A percentile compares a stretch with the other conserved stretches of the same genome.
These are phyloP conservation scores for Cicer judaicum DNA, from an alignment of 306 rosid species.

Conservation along the genomic window DNA sequence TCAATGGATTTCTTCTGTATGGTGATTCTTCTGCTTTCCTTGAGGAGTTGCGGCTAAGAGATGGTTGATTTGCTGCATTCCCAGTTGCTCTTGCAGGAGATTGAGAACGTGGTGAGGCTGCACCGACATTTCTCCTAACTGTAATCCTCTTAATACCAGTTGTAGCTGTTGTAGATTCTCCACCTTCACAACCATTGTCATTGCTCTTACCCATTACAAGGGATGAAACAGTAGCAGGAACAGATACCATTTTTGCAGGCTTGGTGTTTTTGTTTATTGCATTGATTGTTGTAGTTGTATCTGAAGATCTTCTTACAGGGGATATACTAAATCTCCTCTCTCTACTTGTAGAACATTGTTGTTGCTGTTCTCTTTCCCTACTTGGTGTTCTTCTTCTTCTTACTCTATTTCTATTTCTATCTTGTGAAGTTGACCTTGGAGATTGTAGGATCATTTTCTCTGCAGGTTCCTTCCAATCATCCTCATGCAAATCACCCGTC, in stretches of 20 bases:
- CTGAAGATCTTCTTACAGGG: constrained; percentile 78
- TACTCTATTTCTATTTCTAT: constrained; percentile 14
- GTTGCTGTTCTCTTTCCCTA: constrained; percentile 79
- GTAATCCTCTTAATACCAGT: constrained; percentile 68
- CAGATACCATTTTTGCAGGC: constrained; percentile 91
- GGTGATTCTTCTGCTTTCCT: constrained; percentile 93
- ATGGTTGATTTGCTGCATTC: constrained; percentile 57
- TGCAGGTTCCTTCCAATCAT: constrained; percentile 28
- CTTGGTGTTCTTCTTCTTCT: constrained; percentile 80
- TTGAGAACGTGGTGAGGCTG: constrained; percentile 75
- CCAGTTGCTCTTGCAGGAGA: constrained; percentile 69
- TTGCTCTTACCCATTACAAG: constrained; percentile 78
- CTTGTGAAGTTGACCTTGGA: constrained; percentile 57
- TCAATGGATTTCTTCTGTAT: constrained; percentile 75
- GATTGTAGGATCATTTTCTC: constrained; percentile 65
- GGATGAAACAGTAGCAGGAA: constrained; percentile 84
- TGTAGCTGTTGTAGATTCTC: constrained; percentile 53
- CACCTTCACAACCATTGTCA: constrained; percentile 49
- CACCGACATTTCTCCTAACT: constrained; percentile 70
- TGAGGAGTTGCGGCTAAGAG: constrained; percentile 83
- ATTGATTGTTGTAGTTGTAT: constrained; percentile 35
- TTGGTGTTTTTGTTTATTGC: constrained; percentile 43
- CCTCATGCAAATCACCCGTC: not conserved
- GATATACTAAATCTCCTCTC: constrained; percentile 89
- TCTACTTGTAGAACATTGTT: constrained; percentile 73